Percentiles rank a stretch among this genome's conserved stretches.
Evolutionary conservation across 768 basidiomycete genomes (phyloP).

Genomic region (Serendipita sp.): DNA sequence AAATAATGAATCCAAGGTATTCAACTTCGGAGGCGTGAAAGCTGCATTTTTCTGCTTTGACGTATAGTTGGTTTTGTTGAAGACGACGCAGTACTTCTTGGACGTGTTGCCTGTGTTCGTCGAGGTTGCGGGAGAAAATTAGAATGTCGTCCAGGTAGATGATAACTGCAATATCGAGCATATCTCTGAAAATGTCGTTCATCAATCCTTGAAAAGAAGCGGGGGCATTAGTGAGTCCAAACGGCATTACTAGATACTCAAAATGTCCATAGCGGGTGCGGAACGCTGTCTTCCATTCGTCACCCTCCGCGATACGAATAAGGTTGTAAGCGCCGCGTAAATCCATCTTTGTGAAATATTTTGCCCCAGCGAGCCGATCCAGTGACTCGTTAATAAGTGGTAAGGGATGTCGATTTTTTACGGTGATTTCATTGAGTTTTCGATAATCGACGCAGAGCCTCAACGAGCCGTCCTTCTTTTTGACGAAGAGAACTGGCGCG

Average conservation of each 20-base stretch:
- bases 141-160: slow-evolving; percentile 33
- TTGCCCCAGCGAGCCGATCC: slow-evolving; percentile 11
- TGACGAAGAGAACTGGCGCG: slow-evolving; percentile 17
- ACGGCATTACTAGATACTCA: slow-evolving; percentile 30
- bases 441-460: slow-evolving; percentile 15
- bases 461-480: slow-evolving; percentile 14
- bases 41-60: slow-evolving; percentile 25
- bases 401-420: slow-evolving; percentile 13
- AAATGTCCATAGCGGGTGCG: slow-evolving; percentile 21
- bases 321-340: slow-evolving; percentile 14
- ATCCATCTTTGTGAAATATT: slow-evolving; percentile 15
- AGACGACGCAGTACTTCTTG: slow-evolving; percentile 21
- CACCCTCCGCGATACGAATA: slow-evolving; percentile 13
- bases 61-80: slow-evolving; percentile 18
- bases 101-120: slow-evolving; percentile 25
- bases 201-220: slow-evolving; percentile 30
- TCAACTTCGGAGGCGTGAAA: slow-evolving; percentile 24
- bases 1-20: slow-evolving; percentile 28
- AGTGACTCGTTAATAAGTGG: slow-evolving; percentile 15
- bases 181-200: slow-evolving; percentile 24
- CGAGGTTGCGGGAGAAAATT: slow-evolving; percentile 23
- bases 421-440: slow-evolving; percentile 40
- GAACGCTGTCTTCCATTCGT: slow-evolving; percentile 23
- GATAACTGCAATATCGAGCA: slow-evolving; percentile 20
- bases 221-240: slow-evolving; percentile 24